Conservation (phyloP, 2,329 filamentous ascomycete species). For the Ramichloridium luteum region DNA sequence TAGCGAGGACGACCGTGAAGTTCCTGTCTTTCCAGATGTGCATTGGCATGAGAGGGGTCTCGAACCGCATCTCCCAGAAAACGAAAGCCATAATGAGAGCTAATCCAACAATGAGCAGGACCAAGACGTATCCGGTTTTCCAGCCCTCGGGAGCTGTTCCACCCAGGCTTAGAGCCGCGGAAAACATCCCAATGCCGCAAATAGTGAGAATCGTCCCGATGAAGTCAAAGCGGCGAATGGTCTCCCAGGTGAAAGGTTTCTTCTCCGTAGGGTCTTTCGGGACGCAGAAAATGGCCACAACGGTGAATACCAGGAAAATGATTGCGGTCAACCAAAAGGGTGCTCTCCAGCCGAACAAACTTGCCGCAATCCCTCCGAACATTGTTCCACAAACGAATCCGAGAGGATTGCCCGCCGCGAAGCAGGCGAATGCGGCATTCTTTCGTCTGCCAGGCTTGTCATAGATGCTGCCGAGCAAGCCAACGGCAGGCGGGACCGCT, state of each 20-base stretch:
- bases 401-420: conserved; percentile 45
- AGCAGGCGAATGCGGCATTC: conserved; percentile 53
- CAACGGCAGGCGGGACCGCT: conserved; percentile 52
- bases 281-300: conserved; percentile 49
- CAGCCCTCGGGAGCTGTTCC: conserved; percentile 50
- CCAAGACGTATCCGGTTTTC: conserved; percentile 50
- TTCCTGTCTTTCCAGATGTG: conserved; percentile 49
- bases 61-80: conserved; percentile 47
- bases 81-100: conserved; percentile 45
- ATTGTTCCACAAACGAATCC: conserved; percentile 48
- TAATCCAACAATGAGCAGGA: conserved; percentile 48
- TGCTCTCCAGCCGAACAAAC: conserved; percentile 51
- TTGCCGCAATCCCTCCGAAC: conserved; percentile 48
- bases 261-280: conserved; percentile 42
- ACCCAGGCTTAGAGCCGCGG: conserved; percentile 44
- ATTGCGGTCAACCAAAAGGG: conserved; percentile 51
- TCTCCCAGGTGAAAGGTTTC: conserved; percentile 32
- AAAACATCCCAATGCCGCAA: conserved; percentile 53
- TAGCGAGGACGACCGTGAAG: conserved; percentile 49
- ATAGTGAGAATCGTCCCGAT: conserved; percentile 50
- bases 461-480: conserved; percentile 52
- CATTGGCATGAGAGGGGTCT: conserved; percentile 40
- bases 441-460: conserved; percentile 48
- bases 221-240: conserved; percentile 47
- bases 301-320: conserved; percentile 48